Evolutionary conservation across 2,329 filamentous ascomycete genomes (phyloP), one percentile per base, ranked within the genome.

Genomic region (Neofusicoccum sp.): DNA sequence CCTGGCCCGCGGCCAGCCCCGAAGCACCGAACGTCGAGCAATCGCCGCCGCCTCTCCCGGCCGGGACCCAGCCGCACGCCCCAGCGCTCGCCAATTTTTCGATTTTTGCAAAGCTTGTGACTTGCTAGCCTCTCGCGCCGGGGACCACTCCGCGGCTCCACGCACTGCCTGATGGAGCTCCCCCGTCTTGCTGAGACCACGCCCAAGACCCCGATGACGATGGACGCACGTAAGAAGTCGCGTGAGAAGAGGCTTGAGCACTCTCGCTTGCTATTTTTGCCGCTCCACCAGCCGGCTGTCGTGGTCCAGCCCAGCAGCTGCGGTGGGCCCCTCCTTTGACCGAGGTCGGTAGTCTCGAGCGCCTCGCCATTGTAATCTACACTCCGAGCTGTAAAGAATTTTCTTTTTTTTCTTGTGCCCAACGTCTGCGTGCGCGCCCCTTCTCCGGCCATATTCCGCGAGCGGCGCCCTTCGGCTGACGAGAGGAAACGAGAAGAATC

Each of bases 51-150:
- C 49, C 24, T 31, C 49, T 26, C n/a, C 20, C 45, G 44, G 26
- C 26, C 30, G 20, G 20, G 20, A 4, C 45, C 30, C 30, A n/a
- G 31, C 30, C 31, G 47, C 47, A 51, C 30, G 47, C 47, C 16
- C 38, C 36, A 8, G 20, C 16, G 14, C 12, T 34, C 49, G 16
- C 49, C n/a, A 40, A 53, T 28, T 26, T 14, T 53, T 24, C 40
- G 24, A 40, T 40, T 56, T 56, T 43, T 38, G 26, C 51, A 12
- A 31, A 33, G 51, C 51, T 56, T 56, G 51, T 56, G 51, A 56
- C 51, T 54, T 34, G 49, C n/a, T 24, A 43, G 40, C n/a, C 38
- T 12, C 11, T 34, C 33, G 33, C 11, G 33, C 24, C 24, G 43
- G 43, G 24, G 20, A 28, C 20, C 3, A 30, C 43, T 45, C 43